These are phyloP conservation scores for Trypanosoma caninum DNA, from an alignment of 208 protist species.

Conservation along the genomic window DNA sequence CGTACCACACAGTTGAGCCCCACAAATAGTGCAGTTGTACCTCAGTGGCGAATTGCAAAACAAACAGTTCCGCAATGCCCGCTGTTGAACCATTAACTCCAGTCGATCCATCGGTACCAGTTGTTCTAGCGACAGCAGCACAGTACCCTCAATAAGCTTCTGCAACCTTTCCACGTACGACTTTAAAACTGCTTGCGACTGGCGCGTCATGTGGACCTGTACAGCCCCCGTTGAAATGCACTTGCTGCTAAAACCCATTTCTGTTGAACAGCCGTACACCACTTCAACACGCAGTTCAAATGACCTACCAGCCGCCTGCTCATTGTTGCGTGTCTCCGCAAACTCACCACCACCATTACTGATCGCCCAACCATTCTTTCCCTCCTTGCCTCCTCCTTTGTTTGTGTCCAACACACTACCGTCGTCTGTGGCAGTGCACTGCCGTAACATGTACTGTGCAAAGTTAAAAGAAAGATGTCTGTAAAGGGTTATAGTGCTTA, in stretches of 20 bases:
- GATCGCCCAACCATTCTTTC: not conserved
- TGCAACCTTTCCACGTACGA: conserved; percentile 61
- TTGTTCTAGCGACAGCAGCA: conserved; percentile 28
- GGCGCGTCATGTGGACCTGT: conserved; percentile 37
- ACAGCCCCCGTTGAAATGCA: conserved; percentile 60
- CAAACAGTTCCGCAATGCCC: conserved; percentile 29
- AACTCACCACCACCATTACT: not conserved
- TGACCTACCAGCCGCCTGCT: not conserved
- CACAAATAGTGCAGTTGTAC: conserved; percentile 69
- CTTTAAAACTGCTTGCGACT: conserved; percentile 44
- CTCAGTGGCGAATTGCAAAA: conserved; percentile 44
- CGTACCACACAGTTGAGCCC: conserved; percentile 61
- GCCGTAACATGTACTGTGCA: conserved; percentile 54
- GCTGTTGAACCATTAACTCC: conserved; percentile 4
- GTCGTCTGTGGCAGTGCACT: conserved; percentile 24
- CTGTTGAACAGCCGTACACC: conserved; percentile 73
- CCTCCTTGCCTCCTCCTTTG: not conserved
- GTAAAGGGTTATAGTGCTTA: conserved; percentile 54
- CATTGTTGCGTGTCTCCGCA: not conserved
- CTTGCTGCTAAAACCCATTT: conserved; percentile 73
- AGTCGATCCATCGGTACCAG: conserved; percentile 37
- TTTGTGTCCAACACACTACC: not conserved
- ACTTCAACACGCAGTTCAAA: conserved; percentile 59
- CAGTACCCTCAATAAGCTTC: conserved; percentile 29
- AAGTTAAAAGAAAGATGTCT: conserved; percentile 62